phyloP scores from a whole-genome alignment of 176 grass and related monocot genomes.

The Alloteropsis semialata region DNA sequence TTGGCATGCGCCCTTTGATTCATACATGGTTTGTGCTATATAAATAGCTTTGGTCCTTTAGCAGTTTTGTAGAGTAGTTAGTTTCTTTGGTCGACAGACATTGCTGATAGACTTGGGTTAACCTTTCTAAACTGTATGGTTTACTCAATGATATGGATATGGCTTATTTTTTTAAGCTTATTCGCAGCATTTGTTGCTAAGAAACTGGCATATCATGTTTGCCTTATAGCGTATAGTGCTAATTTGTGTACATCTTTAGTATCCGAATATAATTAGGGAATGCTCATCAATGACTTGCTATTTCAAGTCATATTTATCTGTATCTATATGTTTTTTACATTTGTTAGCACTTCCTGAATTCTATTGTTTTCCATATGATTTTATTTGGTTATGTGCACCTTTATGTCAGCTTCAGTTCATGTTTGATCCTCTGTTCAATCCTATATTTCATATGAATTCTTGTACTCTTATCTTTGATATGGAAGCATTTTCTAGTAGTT shows the following conservation, averaged over 20 bases:
- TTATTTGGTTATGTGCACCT: not conserved
- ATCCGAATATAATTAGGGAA: constrained; percentile 1
- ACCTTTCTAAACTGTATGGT: constrained; percentile 31
- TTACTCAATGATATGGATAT: constrained; percentile 32
- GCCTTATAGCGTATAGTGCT: constrained; percentile 1
- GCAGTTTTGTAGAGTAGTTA: constrained; percentile 43
- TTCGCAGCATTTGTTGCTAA: constrained; percentile 3
- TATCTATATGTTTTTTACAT: not conserved
- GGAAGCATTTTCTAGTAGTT: not conserved
- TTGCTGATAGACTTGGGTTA: constrained; percentile 24
- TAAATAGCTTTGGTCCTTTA: constrained; percentile 20
- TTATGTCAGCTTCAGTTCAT: not conserved
- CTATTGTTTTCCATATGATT: not conserved
- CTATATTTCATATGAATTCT: not conserved
- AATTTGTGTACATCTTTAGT: not conserved
- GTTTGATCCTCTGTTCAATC: not conserved
- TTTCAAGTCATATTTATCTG: not conserved
- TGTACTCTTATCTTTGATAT: not conserved
- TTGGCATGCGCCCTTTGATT: constrained; percentile 9
- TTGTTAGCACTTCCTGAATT: not conserved
- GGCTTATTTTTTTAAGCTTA: not conserved
- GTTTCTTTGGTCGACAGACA: not conserved
- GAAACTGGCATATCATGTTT: constrained; percentile 3
- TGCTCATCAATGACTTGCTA: not conserved
- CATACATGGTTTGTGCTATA: constrained; percentile 37